Conservation (phyloP, 225 moss, liverwort and hornwort species). For the Polytrichum formosum region DNA sequence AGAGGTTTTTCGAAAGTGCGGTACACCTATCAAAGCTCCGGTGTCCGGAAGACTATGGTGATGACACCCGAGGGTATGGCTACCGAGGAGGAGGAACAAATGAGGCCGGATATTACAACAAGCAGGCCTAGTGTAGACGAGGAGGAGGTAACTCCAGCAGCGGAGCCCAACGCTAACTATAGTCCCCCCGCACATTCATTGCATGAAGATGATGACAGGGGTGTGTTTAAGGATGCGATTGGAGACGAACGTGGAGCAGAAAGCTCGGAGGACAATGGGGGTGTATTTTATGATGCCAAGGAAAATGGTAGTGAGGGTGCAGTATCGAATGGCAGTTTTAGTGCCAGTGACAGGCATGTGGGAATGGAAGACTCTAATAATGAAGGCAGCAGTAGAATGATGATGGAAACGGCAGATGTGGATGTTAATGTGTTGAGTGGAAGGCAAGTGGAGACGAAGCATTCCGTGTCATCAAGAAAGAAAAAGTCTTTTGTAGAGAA, state of each 20-base stretch:
- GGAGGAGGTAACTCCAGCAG: not conserved
- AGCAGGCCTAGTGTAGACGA: not conserved
- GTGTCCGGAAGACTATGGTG: slow-evolving; percentile 14
- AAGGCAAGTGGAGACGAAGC: slow-evolving; percentile 6
- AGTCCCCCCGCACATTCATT: not conserved
- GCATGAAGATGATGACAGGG: slow-evolving; percentile 16
- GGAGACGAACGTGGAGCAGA: slow-evolving; percentile 19
- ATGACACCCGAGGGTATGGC: slow-evolving; percentile 6
- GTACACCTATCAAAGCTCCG: slow-evolving; percentile 6
- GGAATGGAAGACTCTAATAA: not conserved
- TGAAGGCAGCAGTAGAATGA: slow-evolving; percentile 14
- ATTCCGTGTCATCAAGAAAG: slow-evolving; percentile 2
- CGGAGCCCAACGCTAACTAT: not conserved
- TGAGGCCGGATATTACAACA: slow-evolving; percentile 2
- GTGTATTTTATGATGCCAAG: slow-evolving; percentile 24
- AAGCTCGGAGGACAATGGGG: slow-evolving; percentile 39
- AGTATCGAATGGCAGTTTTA: slow-evolving; percentile 25
- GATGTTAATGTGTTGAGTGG: slow-evolving; percentile 15
- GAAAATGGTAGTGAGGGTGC: slow-evolving; percentile 33
- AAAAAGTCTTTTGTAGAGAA: slow-evolving; percentile 20
- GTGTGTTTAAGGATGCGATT: slow-evolving; percentile 31
- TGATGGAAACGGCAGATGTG: slow-evolving; percentile 8
- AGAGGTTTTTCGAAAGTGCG: slow-evolving; percentile 30
- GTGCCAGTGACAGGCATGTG: slow-evolving; percentile 14
- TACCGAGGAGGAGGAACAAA: slow-evolving; percentile 3